Evolutionary conservation across 768 basidiomycete genomes (phyloP), one percentile per base, ranked within the genome.

Genomic region (Royoungia palumana): DNA sequence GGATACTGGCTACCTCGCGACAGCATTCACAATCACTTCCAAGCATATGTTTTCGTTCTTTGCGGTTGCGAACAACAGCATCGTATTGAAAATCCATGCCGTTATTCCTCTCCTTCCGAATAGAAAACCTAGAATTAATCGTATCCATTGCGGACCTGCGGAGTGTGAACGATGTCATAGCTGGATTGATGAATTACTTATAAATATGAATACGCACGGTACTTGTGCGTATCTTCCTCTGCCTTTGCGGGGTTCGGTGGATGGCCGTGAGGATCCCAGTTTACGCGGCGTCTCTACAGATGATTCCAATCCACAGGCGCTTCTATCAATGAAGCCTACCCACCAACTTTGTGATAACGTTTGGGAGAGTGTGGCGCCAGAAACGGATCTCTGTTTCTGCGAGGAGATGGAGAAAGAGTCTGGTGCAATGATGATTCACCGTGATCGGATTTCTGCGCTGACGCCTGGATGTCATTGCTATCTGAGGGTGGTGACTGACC

Each of bases 1-100:
- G 19, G 28, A 36, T 30, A 19, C 35, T 36, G 68, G 79, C 49
- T 59, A 90, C 92, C 41, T 83, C 85, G 35, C 73, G 79, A 63
- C 93, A 95, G 50, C 83, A 85, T 54, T 89, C 87, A 63, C 91
- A 95, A 53, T 91, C 89, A 2, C 76, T 81, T 4, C 78, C 93
- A 42, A 86, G 75, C 75, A 95, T 75, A 44, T 72, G 70, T 55
- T 74, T 75, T 27, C 94, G 73, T 28, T 80, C 78, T 16, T 78
- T 77, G 57, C 76, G 85, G 35, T 72, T 74, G 22, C 92, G 74
- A 12, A 90, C 85, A 14, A 91, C 89, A 41, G 85, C 82, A 37
- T 92, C 85, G 58, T 77, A 95, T 55, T 84, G 82, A 62, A 78
- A 85, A 36, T 72, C 69, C 10, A 80, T 39, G 1, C 89, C 92